These are phyloP conservation scores for Solioccasus polychromus DNA, from an alignment of 768 basidiomycete genomes.

Conservation along the genomic window DNA sequence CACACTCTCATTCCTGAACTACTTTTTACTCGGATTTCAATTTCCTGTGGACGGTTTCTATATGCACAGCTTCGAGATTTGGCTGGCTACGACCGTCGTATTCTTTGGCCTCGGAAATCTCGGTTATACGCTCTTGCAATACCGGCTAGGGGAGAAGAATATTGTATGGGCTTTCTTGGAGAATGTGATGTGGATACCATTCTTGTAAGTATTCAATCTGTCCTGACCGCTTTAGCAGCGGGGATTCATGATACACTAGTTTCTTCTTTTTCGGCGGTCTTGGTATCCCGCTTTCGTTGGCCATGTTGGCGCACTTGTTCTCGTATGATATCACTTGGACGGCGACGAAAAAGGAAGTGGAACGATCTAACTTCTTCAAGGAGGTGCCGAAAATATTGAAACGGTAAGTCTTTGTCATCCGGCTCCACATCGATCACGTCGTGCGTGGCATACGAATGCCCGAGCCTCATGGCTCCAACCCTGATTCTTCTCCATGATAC, in stretches of 20 bases:
- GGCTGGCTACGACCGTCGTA: slow-evolving; percentile 67
- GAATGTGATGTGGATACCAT: slow-evolving; percentile 29
- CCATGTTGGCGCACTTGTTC: slow-evolving; percentile 55
- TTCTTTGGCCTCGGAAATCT: slow-evolving; percentile 73
- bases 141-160: slow-evolving; percentile 52
- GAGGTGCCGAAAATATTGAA: slow-evolving; percentile 83
- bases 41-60: slow-evolving; percentile 76
- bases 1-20: slow-evolving; percentile 66
- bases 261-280: slow-evolving; percentile 59
- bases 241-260: slow-evolving; percentile 14
- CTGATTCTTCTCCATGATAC: background rate
- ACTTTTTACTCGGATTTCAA: slow-evolving; percentile 67
- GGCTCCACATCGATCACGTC: background rate
- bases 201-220: slow-evolving; percentile 30
- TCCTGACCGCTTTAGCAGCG: background rate
- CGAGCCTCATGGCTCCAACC: background rate
- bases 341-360: slow-evolving; percentile 77
- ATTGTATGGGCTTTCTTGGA: slow-evolving; percentile 20
- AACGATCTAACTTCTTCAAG: slow-evolving; percentile 86
- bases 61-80: slow-evolving; percentile 76
- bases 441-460: background rate
- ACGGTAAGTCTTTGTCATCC: slow-evolving; percentile 40
- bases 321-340: slow-evolving; percentile 61
- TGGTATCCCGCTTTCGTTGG: slow-evolving; percentile 48
- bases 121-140: slow-evolving; percentile 69